Conservation (phyloP, 106 monocot genomes). For the Amphibolis antarctica region DNA sequence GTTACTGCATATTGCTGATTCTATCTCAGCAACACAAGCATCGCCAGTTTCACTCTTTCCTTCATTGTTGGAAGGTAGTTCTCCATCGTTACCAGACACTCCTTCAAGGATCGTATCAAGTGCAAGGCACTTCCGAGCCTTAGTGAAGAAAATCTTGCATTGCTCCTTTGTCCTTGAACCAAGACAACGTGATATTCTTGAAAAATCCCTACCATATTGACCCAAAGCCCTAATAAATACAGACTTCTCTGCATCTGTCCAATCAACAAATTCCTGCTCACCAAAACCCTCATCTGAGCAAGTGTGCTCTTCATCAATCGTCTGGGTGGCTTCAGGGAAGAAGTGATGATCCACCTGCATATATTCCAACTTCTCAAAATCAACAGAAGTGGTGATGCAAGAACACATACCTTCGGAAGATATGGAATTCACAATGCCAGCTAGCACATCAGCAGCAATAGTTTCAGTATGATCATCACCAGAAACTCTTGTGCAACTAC, state of each 20-base stretch:
- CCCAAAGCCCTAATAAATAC: conserved; percentile 50
- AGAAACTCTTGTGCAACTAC: conserved; percentile 6
- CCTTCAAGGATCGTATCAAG: conserved; percentile 36
- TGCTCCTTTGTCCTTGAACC: conserved; percentile 64
- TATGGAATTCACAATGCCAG: conserved; percentile 3
- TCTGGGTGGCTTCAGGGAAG: conserved; percentile 24
- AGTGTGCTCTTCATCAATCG: conserved; percentile 48
- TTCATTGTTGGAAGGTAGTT: conserved; percentile 34
- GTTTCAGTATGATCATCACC: conserved; percentile 32
- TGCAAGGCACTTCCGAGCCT: conserved; percentile 74
- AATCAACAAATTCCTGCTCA: conserved; percentile 49
- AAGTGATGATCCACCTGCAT: conserved; percentile 6
- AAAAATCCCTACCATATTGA: conserved; percentile 65
- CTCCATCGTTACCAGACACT: conserved; percentile 6
- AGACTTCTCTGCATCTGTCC: conserved; percentile 82
- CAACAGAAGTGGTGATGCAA: not conserved
- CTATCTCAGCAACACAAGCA: conserved; percentile 48
- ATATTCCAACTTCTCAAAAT: conserved; percentile 30
- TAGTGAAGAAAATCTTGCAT: conserved; percentile 87
- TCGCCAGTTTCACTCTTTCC: conserved; percentile 57
- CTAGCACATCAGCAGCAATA: conserved; percentile 35
- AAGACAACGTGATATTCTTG: conserved; percentile 40
- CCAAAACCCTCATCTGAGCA: conserved; percentile 56
- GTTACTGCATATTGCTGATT: conserved; percentile 55
- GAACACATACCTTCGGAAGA: conserved; percentile 44